These are phyloP conservation scores for Monosporascus cannonballus DNA, from an alignment of 2,329 filamentous ascomycete genomes.

Conservation along the genomic window DNA sequence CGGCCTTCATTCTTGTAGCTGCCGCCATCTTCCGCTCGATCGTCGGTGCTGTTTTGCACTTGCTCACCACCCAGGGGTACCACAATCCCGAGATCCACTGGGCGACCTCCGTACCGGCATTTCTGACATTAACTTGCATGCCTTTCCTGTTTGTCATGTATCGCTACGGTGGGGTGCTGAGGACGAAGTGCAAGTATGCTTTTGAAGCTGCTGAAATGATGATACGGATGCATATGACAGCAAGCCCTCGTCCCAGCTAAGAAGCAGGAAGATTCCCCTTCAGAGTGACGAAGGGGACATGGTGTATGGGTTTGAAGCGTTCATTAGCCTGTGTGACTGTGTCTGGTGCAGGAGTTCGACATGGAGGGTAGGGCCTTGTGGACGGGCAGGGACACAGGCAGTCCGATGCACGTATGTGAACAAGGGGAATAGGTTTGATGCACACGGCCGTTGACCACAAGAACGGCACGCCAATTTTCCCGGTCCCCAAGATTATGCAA, in stretches of 20 bases:
- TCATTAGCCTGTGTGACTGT: too few species aligned
- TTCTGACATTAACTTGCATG: constrained; percentile 64
- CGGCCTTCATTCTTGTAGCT: constrained; percentile 56
- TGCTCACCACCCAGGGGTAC: constrained; percentile 54
- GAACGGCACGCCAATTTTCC: too few species aligned
- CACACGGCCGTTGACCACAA: too few species aligned
- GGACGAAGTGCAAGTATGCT: constrained; percentile 63
- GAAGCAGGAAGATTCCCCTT: not conserved
- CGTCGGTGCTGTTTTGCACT: constrained; percentile 56
- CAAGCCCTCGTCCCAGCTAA: not conserved
- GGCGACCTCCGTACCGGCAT: constrained; percentile 68
- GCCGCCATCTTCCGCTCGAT: constrained; percentile 54
- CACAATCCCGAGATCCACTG: constrained; percentile 63
- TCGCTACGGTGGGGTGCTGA: constrained; percentile 59
- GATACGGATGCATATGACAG: too few species aligned
- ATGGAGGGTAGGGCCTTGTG: too few species aligned
- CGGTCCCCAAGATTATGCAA: too few species aligned
- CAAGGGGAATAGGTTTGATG: too few species aligned
- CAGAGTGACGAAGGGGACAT: too few species aligned
- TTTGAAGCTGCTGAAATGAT: constrained; percentile 50
- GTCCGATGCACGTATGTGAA: too few species aligned
- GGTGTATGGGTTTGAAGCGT: too few species aligned
- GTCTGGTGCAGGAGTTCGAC: too few species aligned
- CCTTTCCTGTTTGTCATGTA: constrained; percentile 74
- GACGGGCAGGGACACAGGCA: too few species aligned